phyloP scores from a whole-genome alignment of 345 rosid species.

The Aquilaria sinensis region DNA sequence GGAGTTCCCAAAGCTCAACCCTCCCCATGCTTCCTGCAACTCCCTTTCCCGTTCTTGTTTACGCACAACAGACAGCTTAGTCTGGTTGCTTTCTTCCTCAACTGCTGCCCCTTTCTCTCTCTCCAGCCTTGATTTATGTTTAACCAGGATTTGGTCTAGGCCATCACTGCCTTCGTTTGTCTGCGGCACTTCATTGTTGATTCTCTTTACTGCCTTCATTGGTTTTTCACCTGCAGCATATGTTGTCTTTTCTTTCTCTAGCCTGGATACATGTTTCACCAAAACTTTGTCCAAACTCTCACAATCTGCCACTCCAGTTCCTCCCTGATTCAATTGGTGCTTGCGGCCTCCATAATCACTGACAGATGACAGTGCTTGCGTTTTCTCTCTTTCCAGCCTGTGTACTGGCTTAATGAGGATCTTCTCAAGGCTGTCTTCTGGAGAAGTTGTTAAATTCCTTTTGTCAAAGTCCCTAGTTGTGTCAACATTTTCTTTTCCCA shows the following conservation, averaged over 20 bases:
- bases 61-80: conserved; percentile 31
- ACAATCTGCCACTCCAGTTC: conserved; percentile 21
- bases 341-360: conserved; percentile 25
- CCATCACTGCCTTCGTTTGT: conserved; percentile 24
- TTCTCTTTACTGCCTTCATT: conserved; percentile 31
- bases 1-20: conserved; percentile 73
- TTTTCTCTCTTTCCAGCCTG: conserved; percentile 46
- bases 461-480: conserved; percentile 21
- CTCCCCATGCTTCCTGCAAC: conserved; percentile 89
- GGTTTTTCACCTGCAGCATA: conserved; percentile 25
- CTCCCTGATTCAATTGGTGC: conserved; percentile 29
- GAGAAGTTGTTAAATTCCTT: conserved; percentile 2
- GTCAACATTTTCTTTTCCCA: conserved; percentile 60
- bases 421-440: conserved; percentile 46
- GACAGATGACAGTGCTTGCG: conserved; percentile 25
- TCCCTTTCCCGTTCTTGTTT: conserved; percentile 73
- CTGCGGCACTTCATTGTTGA: conserved; percentile 23
- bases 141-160: conserved; percentile 46
- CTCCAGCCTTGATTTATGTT: conserved; percentile 53
- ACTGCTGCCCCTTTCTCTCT: conserved; percentile 45
- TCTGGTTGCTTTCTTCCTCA: conserved; percentile 23
- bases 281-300: conserved; percentile 76
- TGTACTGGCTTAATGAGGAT: conserved; percentile 54
- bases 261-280: conserved; percentile 69
- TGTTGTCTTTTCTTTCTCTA: conserved; percentile 63